A percentile compares a stretch with the other conserved stretches of the same genome.
phyloP scores from a whole-genome alignment of 2,329 filamentous ascomycete genomes.

The Colletotrichum endophyticum region DNA sequence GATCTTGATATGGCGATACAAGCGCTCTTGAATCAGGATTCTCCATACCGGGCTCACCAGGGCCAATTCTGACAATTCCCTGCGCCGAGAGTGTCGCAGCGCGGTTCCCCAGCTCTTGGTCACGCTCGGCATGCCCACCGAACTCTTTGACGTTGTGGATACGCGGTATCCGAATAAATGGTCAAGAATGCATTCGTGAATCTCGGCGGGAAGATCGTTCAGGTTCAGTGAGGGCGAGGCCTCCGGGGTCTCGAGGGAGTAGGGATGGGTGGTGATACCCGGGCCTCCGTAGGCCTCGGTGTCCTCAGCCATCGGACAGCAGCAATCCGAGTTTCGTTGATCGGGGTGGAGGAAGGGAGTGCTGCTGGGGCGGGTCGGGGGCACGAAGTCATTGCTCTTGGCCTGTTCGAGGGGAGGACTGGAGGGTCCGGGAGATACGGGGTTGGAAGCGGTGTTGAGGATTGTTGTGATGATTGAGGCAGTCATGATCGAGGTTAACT shows the following conservation, averaged over 20 bases:
- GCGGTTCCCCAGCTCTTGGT: constrained; percentile 68
- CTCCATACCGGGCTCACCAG: constrained; percentile 70
- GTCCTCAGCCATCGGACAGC: constrained; percentile 33
- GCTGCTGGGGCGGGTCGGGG: constrained; percentile 61
- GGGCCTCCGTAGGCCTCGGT: constrained; percentile 29
- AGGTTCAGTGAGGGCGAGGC: constrained; percentile 33
- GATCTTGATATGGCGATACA: constrained; percentile 78
- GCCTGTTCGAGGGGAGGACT: constrained; percentile 55
- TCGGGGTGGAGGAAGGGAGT: constrained; percentile 64
- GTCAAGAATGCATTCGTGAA: constrained; percentile 75
- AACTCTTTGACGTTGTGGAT: constrained; percentile 63
- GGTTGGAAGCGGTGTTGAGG: constrained; percentile 53
- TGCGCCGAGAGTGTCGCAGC: constrained; percentile 69
- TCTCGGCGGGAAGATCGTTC: constrained; percentile 67
- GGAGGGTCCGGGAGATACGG: constrained; percentile 58
- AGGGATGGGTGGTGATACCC: constrained; percentile 26
- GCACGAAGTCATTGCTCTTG: constrained; percentile 52
- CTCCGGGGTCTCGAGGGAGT: constrained; percentile 18
- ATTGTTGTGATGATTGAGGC: constrained; percentile 39
- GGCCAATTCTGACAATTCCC: constrained; percentile 70
- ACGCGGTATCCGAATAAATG: constrained; percentile 73
- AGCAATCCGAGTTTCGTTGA: constrained; percentile 46
- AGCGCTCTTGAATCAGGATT: constrained; percentile 69
- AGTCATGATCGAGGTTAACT: constrained; percentile 40
- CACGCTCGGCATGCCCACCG: constrained; percentile 56